A percentile compares a stretch with the other conserved stretches of the same genome.
phyloP scores from a whole-genome alignment of 2,329 filamentous ascomycete species.

The Colletotrichum musae region DNA sequence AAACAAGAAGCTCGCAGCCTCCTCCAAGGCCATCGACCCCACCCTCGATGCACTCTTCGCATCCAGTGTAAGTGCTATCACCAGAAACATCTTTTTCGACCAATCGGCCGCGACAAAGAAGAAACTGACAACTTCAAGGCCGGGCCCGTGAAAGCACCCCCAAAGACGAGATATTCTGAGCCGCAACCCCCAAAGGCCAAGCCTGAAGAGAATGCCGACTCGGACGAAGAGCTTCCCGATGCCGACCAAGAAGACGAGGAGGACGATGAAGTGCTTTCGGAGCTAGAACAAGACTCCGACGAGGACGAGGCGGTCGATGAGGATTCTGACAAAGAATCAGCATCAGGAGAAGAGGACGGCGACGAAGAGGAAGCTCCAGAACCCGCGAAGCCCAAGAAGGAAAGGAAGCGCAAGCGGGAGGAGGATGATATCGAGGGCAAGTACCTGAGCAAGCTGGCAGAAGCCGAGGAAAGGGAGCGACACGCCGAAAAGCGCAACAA shows the following conservation, averaged over 20 bases:
- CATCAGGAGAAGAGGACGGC: slow-evolving; percentile 43
- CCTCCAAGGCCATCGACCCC: slow-evolving; percentile 75
- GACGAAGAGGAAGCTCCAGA: slow-evolving; percentile 57
- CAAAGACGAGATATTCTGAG: slow-evolving; percentile 61
- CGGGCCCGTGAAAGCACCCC: slow-evolving; percentile 64
- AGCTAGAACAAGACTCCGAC: slow-evolving; percentile 15
- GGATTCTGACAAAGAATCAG: slow-evolving; percentile 36
- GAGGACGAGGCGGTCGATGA: slow-evolving; percentile 46
- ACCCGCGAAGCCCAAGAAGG: slow-evolving; percentile 60
- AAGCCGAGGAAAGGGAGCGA: slow-evolving; percentile 69
- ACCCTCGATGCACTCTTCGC: slow-evolving; percentile 79
- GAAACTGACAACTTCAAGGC: slow-evolving; percentile 55
- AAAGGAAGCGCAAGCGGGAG: slow-evolving; percentile 77
- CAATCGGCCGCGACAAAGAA: slow-evolving; percentile 4
- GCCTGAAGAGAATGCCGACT: slow-evolving; percentile 44
- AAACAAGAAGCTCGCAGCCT: slow-evolving; percentile 53
- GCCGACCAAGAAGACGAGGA: slow-evolving; percentile 51
- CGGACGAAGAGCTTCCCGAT: slow-evolving; percentile 49
- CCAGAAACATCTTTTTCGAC: not conserved
- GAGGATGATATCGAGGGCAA: slow-evolving; percentile 79
- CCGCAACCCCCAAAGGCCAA: slow-evolving; percentile 51
- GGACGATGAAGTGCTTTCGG: slow-evolving; percentile 44
- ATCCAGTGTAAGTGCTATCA: slow-evolving; percentile 72
- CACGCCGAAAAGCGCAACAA: slow-evolving; percentile 70
- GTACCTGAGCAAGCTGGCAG: slow-evolving; percentile 76